Evolutionary conservation across 2,329 filamentous ascomycete species (phyloP), one percentile per base, ranked within the genome.

Genomic region (Ceratocystiopsis sp.): DNA sequence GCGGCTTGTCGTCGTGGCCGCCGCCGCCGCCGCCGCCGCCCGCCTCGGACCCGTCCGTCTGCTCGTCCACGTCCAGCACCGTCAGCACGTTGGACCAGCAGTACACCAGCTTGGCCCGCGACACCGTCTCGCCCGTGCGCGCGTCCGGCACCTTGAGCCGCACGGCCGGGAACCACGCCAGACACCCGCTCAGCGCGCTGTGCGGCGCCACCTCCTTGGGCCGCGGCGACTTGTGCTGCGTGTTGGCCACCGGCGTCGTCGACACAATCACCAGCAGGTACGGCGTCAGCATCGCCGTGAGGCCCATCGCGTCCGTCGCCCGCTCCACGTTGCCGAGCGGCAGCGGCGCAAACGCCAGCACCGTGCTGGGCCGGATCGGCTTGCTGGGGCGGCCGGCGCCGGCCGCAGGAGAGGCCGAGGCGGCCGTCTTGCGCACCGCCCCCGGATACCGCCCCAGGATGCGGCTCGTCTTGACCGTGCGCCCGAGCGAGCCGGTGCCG

Each of bases 51-150:
- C 76, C 71, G 0, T 71, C 61, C 17, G 71, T 69, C 13, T 78
- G 66, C 51, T 91, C 81, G 42, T 89, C 78, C 12, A 96, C 76
- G 49, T 98, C 91, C 19, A 98, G 64, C 6, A 98, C 79, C 0
- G 87, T 96, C 50, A 98, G 64, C n/a, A 96, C 77, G 54, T 96
- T 96, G 2, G 91, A 96, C 91, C 91, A 98, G 60, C 87, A 95
- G 62, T 98, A 98, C 0, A 84, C 89, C 16, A 98, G 71, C 59
- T 98, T 96, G 35, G 80, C 82, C 54, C 78, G 80, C 16, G 84
- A 87, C 11, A 79, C 69, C 9, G 78, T 73, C 52, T 77, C 80
- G 6, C 75, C 77, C 0, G 73, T 75, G 39, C 73, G 68, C 2
- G 73, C 65, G 48, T 85, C 78, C 11, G 76, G 72, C 15, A 75